These are phyloP conservation scores for Cadophora sp. DNA, from an alignment of 2,329 filamentous ascomycete genomes.

Conservation along the genomic window DNA sequence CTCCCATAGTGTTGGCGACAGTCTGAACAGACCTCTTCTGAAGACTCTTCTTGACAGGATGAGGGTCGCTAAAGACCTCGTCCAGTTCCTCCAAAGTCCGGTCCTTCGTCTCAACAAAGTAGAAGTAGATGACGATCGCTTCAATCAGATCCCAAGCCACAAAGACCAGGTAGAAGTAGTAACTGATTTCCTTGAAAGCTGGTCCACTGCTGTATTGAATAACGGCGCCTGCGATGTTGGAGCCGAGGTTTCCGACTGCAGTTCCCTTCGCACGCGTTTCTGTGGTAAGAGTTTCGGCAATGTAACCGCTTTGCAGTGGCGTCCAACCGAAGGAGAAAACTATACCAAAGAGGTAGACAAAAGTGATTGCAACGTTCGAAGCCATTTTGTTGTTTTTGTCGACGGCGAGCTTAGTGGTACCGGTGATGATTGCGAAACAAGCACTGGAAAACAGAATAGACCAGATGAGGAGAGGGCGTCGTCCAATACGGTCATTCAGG, in stretches of 20 bases:
- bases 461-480: conserved; percentile 42
- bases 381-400: conserved; percentile 25
- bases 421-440: conserved; percentile 50
- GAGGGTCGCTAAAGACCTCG: conserved; percentile 57
- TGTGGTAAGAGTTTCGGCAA: conserved; percentile 55
- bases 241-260: conserved; percentile 53
- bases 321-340: conserved; percentile 60
- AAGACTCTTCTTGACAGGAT: conserved; percentile 51
- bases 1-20: conserved; percentile 48
- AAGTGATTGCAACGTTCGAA: conserved; percentile 47
- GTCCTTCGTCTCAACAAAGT: conserved; percentile 62
- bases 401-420: conserved; percentile 44
- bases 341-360: conserved; percentile 60
- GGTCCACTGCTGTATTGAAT: conserved; percentile 48
- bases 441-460: conserved; percentile 35
- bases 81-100: conserved; percentile 62
- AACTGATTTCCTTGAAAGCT: conserved; percentile 47
- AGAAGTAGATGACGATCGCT: conserved; percentile 56
- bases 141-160: conserved; percentile 44
- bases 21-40: conserved; percentile 50
- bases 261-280: conserved; percentile 52
- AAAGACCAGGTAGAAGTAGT: conserved; percentile 47
- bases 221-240: conserved; percentile 46
- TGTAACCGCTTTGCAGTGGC: conserved; percentile 57
- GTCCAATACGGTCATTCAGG: conserved; percentile 39